These are phyloP conservation scores for Chaetomium sp. DNA, from an alignment of 2,329 filamentous ascomycete genomes.

Conservation along the genomic window DNA sequence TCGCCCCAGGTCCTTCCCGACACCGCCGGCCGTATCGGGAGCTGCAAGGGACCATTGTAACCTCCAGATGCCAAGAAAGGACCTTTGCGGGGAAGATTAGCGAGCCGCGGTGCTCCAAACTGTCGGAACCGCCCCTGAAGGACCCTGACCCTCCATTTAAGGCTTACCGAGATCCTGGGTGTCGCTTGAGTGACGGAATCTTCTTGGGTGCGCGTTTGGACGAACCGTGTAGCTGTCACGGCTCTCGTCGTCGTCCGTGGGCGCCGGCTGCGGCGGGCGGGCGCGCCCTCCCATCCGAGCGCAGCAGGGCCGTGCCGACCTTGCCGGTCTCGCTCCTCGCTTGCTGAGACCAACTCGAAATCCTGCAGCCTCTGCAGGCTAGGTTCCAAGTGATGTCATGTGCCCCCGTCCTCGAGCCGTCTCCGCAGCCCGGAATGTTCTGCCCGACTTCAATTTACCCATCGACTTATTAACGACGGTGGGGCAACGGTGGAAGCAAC, in stretches of 20 bases:
- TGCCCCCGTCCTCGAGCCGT: no score
- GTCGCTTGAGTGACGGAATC: neutral
- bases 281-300: neutral
- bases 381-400: slow-evolving; percentile 29
- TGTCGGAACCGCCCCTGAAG: slow-evolving; percentile 24
- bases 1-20: slow-evolving; percentile 11
- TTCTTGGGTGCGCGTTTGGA: neutral
- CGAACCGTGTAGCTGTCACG: neutral
- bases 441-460: slow-evolving; percentile 25
- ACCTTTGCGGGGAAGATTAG: slow-evolving; percentile 32
- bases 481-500: slow-evolving; percentile 2
- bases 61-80: slow-evolving; percentile 29
- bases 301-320: neutral
- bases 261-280: neutral
- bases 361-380: no score
- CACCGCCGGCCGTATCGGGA: slow-evolving; percentile 15
- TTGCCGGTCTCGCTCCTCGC: slow-evolving; percentile 11
- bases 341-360: slow-evolving; percentile 4
- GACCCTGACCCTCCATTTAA: slow-evolving; percentile 6
- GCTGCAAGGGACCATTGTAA: slow-evolving; percentile 30
- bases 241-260: neutral
- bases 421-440: slow-evolving; percentile 23
- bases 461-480: slow-evolving; percentile 19
- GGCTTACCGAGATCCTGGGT: neutral
- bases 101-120: slow-evolving; percentile 28